Percentiles rank a stretch among this genome's conserved stretches.
Evolutionary conservation across 2,329 filamentous ascomycete species (phyloP).

Genomic region (Cladosporium halotolerans): DNA sequence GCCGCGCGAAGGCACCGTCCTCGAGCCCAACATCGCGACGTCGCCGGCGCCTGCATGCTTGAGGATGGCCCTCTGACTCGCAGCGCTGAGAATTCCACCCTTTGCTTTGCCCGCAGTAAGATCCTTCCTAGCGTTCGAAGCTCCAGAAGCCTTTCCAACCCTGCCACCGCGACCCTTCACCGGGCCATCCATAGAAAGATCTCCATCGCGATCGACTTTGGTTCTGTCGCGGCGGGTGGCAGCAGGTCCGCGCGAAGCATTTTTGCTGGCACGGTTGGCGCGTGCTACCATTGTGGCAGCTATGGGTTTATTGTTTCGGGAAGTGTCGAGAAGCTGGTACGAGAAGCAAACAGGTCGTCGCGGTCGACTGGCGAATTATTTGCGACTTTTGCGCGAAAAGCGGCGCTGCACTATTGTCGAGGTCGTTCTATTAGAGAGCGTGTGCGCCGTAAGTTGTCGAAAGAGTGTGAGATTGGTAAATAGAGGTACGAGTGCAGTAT

Average conservation of each 20-base stretch:
- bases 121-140: conserved; percentile 12
- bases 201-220: conserved; percentile 51
- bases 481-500: neutral
- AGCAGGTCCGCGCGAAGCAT: conserved; percentile 18
- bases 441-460: neutral
- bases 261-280: conserved; percentile 9
- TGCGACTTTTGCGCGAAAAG: neutral
- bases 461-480: neutral
- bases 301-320: neutral
- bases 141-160: conserved; percentile 20
- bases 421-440: neutral
- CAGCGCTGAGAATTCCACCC: conserved; percentile 16
- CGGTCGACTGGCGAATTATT: neutral
- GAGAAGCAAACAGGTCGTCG: conserved; percentile 3
- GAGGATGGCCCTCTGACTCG: conserved; percentile 26
- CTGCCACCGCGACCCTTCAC: conserved; percentile 27
- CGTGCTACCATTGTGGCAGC: conserved; percentile 15
- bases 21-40: conserved; percentile 21
- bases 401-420: neutral
- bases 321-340: neutral
- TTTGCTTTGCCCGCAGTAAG: conserved; percentile 11
- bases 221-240: conserved; percentile 13
- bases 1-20: conserved; percentile 13
- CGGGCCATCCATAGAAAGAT: conserved; percentile 52
- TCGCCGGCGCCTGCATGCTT: conserved; percentile 27